Base-by-base conservation (phyloP, 257 asterid genomes). In the Scutellaria galericulata region DNA sequence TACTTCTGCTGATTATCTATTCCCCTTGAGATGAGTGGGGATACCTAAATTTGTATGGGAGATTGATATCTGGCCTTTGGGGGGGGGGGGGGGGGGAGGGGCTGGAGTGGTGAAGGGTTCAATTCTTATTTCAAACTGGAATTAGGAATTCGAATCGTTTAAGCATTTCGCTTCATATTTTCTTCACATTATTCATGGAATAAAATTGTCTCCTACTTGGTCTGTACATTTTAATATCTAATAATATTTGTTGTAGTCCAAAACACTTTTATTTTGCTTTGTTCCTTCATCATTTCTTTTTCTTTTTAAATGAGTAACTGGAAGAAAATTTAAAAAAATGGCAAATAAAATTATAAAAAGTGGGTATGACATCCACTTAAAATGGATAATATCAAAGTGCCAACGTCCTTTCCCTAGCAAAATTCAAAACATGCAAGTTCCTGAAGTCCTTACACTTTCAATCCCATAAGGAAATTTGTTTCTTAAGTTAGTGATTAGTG, bases 401-500 rank as follows among this genome's bases (percentile, higher is more conserved):
- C 0, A 18, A 18, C 18, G 18, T 27, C 35, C 35, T 31, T 31
- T 31, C 37, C 0, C 37, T 31, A 4, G 3, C 37, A 31, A 31
- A 31, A 31, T 31, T 31, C 5, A 0, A 31, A 31, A 31, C 37
- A 31, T 31, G 37, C 37, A 31, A 31, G 5, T 31, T 2, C 5
- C 37, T 31, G 37, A 31, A 31, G 37, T 31, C 37, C 2, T 31
- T 31, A 31, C 4, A 31, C 37, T 31, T 31, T 31, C 37, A 31
- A 31, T 3, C 37, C 37, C 37, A 31, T 31, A 31, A 31, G 37
- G 37, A 31, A 27, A 31, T 31, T 31, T 42, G 48, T 37, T 11
- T 66, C 41, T 22, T 35, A 59, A 65, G 75, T 20, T 63, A 14
- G 37, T 4, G 64, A 65, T 27, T 57, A 27, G 55, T 40, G 52